These are phyloP conservation scores for Hyaloperonospora arabidopsidis DNA, from an alignment of 352 stramenopile genomes.

Conservation along the genomic window DNA sequence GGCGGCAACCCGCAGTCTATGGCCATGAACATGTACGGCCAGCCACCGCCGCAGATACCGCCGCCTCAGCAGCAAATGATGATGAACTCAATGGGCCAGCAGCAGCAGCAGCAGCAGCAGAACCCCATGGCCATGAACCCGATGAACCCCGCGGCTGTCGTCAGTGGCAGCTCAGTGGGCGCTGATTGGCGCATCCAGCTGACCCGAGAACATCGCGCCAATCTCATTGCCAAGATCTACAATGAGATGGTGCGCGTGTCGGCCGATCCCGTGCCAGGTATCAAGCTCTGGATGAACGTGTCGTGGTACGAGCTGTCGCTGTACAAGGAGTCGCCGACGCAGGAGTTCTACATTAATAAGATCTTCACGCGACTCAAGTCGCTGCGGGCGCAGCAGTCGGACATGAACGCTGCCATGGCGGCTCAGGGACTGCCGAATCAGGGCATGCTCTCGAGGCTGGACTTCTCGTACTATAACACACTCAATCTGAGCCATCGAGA, in stretches of 20 bases:
- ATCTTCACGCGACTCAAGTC: slow-evolving; percentile 83
- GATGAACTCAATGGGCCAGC: slow-evolving; percentile 42
- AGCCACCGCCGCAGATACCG: slow-evolving; percentile 4
- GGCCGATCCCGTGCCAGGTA: slow-evolving; percentile 63
- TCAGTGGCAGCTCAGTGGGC: slow-evolving; percentile 20
- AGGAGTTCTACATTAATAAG: slow-evolving; percentile 86
- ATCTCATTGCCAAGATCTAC: slow-evolving; percentile 84
- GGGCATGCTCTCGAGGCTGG: slow-evolving; percentile 66
- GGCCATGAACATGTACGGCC: slow-evolving; percentile 36
- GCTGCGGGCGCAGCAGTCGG: slow-evolving; percentile 58
- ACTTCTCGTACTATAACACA: slow-evolving; percentile 79
- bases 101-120: slow-evolving; percentile 22
- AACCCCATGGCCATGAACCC: slow-evolving; percentile 17
- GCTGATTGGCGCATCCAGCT: slow-evolving; percentile 72
- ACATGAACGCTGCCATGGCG: slow-evolving; percentile 63
- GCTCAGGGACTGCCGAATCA: slow-evolving; percentile 58
- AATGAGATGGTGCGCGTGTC: slow-evolving; percentile 82
- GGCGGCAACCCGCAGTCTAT: slow-evolving; percentile 30
- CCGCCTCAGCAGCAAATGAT: slow-evolving; percentile 41
- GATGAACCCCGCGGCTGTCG: slow-evolving; percentile 29
- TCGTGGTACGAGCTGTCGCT: slow-evolving; percentile 80
- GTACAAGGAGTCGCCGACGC: slow-evolving; percentile 81
- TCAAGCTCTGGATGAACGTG: slow-evolving; percentile 86
- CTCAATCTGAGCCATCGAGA: slow-evolving; percentile 42
- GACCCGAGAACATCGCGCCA: slow-evolving; percentile 68